Conservation (phyloP, 116 monocot genomes). For the Thalassia testudinum region DNA sequence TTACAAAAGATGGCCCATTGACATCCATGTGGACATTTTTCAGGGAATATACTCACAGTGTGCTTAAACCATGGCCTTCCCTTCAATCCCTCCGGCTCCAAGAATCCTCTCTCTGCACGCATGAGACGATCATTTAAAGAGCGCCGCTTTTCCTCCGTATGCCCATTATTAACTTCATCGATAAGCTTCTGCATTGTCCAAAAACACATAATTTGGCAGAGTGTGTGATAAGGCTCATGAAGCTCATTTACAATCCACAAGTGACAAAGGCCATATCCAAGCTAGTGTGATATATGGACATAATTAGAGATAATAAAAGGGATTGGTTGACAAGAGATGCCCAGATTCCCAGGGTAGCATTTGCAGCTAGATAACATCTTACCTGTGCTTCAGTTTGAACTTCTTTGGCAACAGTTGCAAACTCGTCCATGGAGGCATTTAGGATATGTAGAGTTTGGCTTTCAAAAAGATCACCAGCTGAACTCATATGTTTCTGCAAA, state of each 20-base stretch:
- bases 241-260: no score
- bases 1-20: no score
- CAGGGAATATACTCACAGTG: slow-evolving; percentile 21
- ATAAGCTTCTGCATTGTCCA: slow-evolving; percentile 20
- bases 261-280: no score
- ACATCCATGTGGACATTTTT: no score
- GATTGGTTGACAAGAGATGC: background rate
- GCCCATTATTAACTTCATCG: slow-evolving; percentile 6
- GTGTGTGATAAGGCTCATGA: no score
- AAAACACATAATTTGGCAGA: no score
- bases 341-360: no score
- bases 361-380: no score
- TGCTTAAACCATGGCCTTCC: slow-evolving; percentile 77
- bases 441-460: slow-evolving; percentile 22
- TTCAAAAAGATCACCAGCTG: slow-evolving; percentile 18
- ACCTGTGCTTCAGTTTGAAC: slow-evolving; percentile 39
- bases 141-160: slow-evolving; percentile 14
- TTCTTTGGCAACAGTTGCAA: slow-evolving; percentile 30
- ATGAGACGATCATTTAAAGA: slow-evolving; percentile 67
- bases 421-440: slow-evolving; percentile 24
- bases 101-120: slow-evolving; percentile 62
- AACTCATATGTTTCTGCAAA: slow-evolving; percentile 39
- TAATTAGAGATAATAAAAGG: no score
- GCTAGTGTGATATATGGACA: no score
- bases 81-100: slow-evolving; percentile 59